A percentile compares a stretch with the other conserved stretches of the same genome.
Evolutionary conservation across 2,329 filamentous ascomycete genomes (phyloP).

Genomic region (Pseudopithomyces maydicus): DNA sequence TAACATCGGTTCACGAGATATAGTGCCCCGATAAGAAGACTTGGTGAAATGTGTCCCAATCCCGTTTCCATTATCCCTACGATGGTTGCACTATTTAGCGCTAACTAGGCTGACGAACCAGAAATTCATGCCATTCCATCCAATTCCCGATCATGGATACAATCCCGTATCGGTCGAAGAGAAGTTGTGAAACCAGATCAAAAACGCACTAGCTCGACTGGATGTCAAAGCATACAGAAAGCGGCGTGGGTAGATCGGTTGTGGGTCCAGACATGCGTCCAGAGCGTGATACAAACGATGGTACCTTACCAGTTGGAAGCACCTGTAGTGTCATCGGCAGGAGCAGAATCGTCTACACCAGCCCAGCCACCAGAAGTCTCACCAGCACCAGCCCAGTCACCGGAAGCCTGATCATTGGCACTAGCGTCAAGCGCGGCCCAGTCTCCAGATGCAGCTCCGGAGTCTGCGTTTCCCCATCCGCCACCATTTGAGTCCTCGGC

Average conservation of each 20-base stretch:
- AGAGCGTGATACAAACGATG: neutral
- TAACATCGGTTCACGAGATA: too few relatives aligned
- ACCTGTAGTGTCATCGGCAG: slow-evolving; percentile 9
- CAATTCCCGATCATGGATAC: neutral
- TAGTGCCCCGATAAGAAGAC: too few relatives aligned
- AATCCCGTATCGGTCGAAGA: neutral
- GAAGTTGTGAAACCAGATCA: neutral
- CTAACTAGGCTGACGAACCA: neutral
- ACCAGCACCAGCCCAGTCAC: slow-evolving; percentile 25
- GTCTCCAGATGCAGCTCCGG: slow-evolving; percentile 12
- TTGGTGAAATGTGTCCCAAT: too few relatives aligned
- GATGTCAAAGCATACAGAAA: neutral
- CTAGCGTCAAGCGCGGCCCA: slow-evolving; percentile 23
- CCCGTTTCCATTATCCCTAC: too few relatives aligned
- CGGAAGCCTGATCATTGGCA: slow-evolving; percentile 17
- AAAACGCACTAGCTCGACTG: neutral
- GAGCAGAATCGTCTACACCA: neutral
- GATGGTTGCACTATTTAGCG: neutral
- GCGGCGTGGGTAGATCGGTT: neutral
- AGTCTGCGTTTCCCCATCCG: slow-evolving; percentile 11
- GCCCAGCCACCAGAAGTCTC: slow-evolving; percentile 11
- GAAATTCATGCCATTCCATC: neutral
- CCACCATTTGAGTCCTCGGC: slow-evolving; percentile 29
- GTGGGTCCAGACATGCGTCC: neutral
- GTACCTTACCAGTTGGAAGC: slow-evolving; percentile 4